Evolutionary conservation across 2,329 filamentous ascomycete genomes (phyloP), one percentile per base, ranked within the genome.

Genomic region (Aspergillus candidus): DNA sequence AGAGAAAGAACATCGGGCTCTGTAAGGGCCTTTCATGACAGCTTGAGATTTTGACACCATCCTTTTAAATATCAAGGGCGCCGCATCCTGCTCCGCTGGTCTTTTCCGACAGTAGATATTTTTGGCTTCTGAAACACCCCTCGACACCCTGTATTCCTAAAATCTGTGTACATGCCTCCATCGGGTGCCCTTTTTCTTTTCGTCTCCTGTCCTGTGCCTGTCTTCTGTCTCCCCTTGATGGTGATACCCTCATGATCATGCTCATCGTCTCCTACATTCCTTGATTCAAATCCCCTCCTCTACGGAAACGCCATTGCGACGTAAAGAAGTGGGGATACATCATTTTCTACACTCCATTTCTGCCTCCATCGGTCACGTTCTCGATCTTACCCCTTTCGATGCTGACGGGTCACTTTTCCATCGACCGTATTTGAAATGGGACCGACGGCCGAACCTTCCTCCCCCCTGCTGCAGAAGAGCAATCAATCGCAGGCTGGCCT

Each of bases 391-490:
- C 39, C 32, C 41, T 35, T 33, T 40, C 46, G 18, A 51, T 53
- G 36, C 30, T 48, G 36, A 49, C 38, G 22, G 39, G 27, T 44
- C 43, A 31, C 38, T 17, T 38, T 35, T 29, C 38, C 32, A 27
- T 36, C 31, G 29, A 47, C 41, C 44, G 45, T 41, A 48, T 51
- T 55, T 49, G 34, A 49, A 55, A 52, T 41, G 41, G 42, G 44
- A 37, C 50, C 47, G 49, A 38, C 37, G 38, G 38, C 55, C 56
- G 47, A 51, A 44, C 43, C 46, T 27, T 10, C 7, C 49, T 37
- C 22, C 47, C 33, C 40, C 48, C 47, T 46, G 55, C 64, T 65
- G 62, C 59, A 60, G 56, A 50, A 58, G 47, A 51, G 47, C 50
- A 55, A 50, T 40, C 43, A 54, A 29, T 43, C 53, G 49, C 48